Evolutionary conservation across 805 yeast genomes (phyloP).

Genomic region (Phaffomyces opuntiae): DNA sequence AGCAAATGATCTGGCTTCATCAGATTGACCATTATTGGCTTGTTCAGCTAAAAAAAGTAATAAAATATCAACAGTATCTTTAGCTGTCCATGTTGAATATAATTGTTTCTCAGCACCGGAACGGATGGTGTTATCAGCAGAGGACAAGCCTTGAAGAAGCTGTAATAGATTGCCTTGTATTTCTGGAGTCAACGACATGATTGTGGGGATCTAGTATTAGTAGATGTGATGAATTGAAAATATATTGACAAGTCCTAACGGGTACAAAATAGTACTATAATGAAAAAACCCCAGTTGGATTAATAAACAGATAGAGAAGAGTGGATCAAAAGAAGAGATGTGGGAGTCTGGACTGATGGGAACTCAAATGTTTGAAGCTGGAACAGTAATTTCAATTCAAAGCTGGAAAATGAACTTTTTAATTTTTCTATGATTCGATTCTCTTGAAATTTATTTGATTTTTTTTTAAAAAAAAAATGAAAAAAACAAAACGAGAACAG

Average conservation of each 20-base stretch:
- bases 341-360: too few species aligned
- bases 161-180: conserved; percentile 45
- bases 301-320: too few species aligned
- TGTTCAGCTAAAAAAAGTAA: conserved; percentile 77
- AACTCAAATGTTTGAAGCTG: too few species aligned
- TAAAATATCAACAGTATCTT: conserved; percentile 60
- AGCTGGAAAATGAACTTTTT: neutral
- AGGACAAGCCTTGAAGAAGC: conserved; percentile 61
- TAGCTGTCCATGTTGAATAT: conserved; percentile 68
- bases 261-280: neutral
- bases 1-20: conserved; percentile 58
- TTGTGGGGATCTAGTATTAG: neutral
- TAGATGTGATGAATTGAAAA: neutral
- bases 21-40: conserved; percentile 56
- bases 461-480: neutral
- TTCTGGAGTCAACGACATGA: conserved; percentile 54
- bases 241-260: neutral
- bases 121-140: conserved; percentile 72
- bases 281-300: too few species aligned
- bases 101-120: conserved; percentile 70
- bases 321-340: too few species aligned
- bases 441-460: neutral
- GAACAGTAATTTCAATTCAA: neutral
- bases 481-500: neutral
- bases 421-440: neutral